Evolutionary conservation across 352 stramenopile genomes (phyloP).

Genomic region (Aphanomyces astaci): DNA sequence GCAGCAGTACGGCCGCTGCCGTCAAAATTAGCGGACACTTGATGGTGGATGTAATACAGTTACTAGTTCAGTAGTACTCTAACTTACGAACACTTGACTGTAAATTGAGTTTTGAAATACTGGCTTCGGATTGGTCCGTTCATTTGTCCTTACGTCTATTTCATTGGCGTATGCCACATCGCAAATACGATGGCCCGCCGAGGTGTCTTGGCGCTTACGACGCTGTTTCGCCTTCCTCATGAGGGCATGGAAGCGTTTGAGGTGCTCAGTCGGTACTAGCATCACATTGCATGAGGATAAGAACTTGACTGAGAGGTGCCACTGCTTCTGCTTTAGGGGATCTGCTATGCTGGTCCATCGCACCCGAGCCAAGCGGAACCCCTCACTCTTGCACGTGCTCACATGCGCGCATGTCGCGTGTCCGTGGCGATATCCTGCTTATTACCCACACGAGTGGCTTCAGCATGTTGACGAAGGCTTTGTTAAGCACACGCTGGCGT

Average conservation of each 20-base stretch:
- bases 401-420: constrained; percentile 78
- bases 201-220: constrained; percentile 65
- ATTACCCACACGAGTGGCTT: constrained; percentile 71
- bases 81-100: too few species aligned
- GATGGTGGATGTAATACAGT: too few species aligned
- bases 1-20: neutral
- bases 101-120: neutral
- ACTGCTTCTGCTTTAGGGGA: constrained; percentile 31
- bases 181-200: neutral
- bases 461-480: constrained; percentile 73
- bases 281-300: too few species aligned
- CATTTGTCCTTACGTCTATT: neutral
- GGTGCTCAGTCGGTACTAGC: constrained; percentile 57
- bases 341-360: constrained; percentile 49
- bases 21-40: too few species aligned
- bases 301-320: neutral
- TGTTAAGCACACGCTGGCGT: constrained; percentile 56
- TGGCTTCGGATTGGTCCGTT: neutral
- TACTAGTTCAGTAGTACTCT: too few species aligned
- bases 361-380: constrained; percentile 1
- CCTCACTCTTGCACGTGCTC: constrained; percentile 29
- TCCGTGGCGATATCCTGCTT: constrained; percentile 67
- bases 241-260: constrained; percentile 65
- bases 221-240: constrained; percentile 67
- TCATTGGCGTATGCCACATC: neutral